Evolutionary conservation across 2,329 filamentous ascomycete species (phyloP), one percentile per base, ranked within the genome.

Genomic region (Coniochaeta prunicola): DNA sequence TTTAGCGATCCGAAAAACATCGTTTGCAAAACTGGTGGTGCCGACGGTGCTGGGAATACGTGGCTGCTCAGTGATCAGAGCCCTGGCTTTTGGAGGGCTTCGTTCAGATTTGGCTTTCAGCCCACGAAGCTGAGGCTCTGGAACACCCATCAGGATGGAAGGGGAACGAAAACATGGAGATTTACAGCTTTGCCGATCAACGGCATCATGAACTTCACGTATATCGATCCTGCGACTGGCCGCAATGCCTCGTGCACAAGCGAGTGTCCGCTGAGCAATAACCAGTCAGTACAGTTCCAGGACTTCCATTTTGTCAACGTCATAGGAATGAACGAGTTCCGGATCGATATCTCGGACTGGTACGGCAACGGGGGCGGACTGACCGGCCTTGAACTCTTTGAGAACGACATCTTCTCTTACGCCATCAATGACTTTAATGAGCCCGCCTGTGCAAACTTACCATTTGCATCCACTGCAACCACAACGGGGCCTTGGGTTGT

Each of bases 181-280:
- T 96, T 91, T 69, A 91, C 90, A 24, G 90, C 92, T 19, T 77
- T 93, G 60, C 92, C 93, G 5, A 85, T 93, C 67, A 87, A 90
- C 62, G 94, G 94, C 57, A 97, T 99, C 70, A 90, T 99, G 86
- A 97, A 97, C 73, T 81, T 99, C 68, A 96, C 92, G 38, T 97
- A 94, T 66, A 86, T 87, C 63, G 91, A 97, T 68, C 87, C 89
- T 26, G 77, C 70, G 40, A 89, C 84, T 1, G 88, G 89, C 28
- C 76, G 83, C 56, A 87, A 87, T 58, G 74, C 77, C 31, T 86
- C 82, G 59, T 99, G 94, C 74, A 91, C 92, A 57, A 88, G 86
- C 61, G 81, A 85, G 67, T 99, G 94, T 67, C 90, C 92, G n/a
- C 80, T 99, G 54, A 91, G 89, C 62, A 79, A 86, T 68, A 85